Base-by-base conservation (phyloP, 306 rosid genomes). In the Trifolium dubium region DNA sequence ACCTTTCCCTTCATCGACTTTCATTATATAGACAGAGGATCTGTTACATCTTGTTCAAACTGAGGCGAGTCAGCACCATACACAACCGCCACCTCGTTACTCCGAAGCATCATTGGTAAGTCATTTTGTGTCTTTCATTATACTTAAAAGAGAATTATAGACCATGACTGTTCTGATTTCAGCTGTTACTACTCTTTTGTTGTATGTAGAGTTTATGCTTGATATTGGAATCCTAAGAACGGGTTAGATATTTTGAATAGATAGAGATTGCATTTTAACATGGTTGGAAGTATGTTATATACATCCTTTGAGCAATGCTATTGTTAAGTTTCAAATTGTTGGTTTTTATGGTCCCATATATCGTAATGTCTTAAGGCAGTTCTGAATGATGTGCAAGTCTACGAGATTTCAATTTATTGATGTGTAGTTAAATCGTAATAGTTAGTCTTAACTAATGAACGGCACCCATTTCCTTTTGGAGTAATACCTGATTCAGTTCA, bases 61-160 rank as follows among this genome's bases (percentile, higher is more conserved):
- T 68, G 86, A 85, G 80, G 78, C 80, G 77, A 82, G 77, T 79
- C 89, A 88, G 75, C 98, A 95, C 76, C 78, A 83, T 79, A 95
- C 96, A 40, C 97, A 90, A 75, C 93, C 99, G 40, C 96, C 93
- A 72, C 80, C 98, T 10, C 93, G 93, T 79, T 92, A 87, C 83
- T 79, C 89, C 62, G 99, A 95, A 85, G 97, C 92, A 69, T 82
- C 96, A 5, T 76, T 94, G 92, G 99, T 94, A 85, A 65, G 86
- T 73, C 62, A 65, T 69, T 39, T 12, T 49, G 49, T 77, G 59
- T 15, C 64, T 55, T 58, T 67, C 17, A 17, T 41, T 75, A 59
- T 62, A 37, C 64, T 75, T 60, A 50, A 58, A 10, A 50, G 34
- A 35, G 56, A 67, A 44, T 41, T 41, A 10, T 64, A 51, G 71